Base-by-base conservation (phyloP, 192 early-diverging fungal species). In the Dissophora ornata region DNA sequence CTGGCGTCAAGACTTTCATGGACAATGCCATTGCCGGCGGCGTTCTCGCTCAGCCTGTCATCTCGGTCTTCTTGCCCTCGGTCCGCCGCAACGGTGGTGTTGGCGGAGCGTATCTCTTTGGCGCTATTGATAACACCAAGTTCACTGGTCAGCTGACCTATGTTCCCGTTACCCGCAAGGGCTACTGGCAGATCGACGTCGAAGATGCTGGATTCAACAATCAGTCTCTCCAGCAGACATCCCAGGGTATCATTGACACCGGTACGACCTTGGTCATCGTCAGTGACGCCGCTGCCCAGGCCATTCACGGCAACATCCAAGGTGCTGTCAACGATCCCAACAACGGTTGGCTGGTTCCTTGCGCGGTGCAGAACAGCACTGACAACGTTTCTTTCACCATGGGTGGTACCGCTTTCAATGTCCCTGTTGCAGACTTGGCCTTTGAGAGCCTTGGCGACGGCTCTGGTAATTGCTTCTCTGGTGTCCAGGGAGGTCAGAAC, bases 241-340 rank as follows among this genome's bases (percentile, higher is more conserved):
- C 57, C 18, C 29, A 51, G 32, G 82, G 81, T 33, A 89, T 90
- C 45, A 30, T 90, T 9, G 89, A 90, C 70, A 89, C 89, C 5
- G 89, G 89, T 41, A 87, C 89, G 22, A 90, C 87, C n/a, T 67
- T 90, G 19, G 81, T 90, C 53, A 79, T 89, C 18, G 81, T 90
- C 69, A 71, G 67, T 55, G 79, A 80, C 21, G 75, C 79, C 30
- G 83, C 83, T 19, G 86, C 86, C 44, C 69, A 71, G 29, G 82
- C 82, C 51, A 82, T 88, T 68, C 86, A 88, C 58, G 34, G 13
- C 46, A 69, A 59, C n/a, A 59, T 69, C 48, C 25, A 21, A 9
- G 47, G 55, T 10, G 50, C 62, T 1, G 9, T 44, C 24, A 41
- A 54, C 42, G 62, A 54, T 16, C 51, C 62, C 40, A 29, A 28